Evolutionary conservation across 257 asterid species (phyloP), one percentile per base, ranked within the genome.

Genomic region (Solanum sejunctum): DNA sequence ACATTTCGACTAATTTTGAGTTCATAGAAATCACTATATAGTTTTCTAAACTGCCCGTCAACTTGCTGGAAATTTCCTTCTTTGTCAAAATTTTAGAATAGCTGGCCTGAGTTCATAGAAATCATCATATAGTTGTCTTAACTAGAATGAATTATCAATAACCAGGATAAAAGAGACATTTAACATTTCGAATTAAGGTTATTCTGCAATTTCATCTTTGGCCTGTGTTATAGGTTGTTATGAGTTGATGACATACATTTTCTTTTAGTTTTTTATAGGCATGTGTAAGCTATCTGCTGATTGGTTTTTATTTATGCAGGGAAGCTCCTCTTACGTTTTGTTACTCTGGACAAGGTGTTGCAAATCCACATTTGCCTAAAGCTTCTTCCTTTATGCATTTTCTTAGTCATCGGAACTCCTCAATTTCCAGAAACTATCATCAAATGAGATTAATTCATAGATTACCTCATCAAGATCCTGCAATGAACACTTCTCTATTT

Each of bases 371-470:
- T 16, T 66, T 49, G 21, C 49, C 12, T 26, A 51, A 45, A 52
- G 64, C 23, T 17, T 28, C 85, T n/a, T 83, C 61, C 28, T 77
- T 85, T 58, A 4, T 72, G 67, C 83, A 56, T 60, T 89, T 58
- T 64, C n/a, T 73, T 85, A 72, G 80, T 84, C 88, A 55, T 84
- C 60, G 72, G 78, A 41, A 52, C 54, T 60, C 84, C 55, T 41
- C 32, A 36, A 82, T 77, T 45, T 80, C 55, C 86, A 69, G 84
- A 64, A 87, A 58, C 75, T 84, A 57, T 86, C 39, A 41, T 51
- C 87, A 60, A 72, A 84, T 85, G 87, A 90, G 82, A 17, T 72
- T 85, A 81, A 43, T 66, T 86, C 88, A 85, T 71, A 77, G 56
- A 78, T 73, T 17, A 26, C 60, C 90, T 17, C 56, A 64, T 85